These are phyloP conservation scores for Hygrocybe punicea DNA, from an alignment of 768 basidiomycete species.

Conservation along the genomic window DNA sequence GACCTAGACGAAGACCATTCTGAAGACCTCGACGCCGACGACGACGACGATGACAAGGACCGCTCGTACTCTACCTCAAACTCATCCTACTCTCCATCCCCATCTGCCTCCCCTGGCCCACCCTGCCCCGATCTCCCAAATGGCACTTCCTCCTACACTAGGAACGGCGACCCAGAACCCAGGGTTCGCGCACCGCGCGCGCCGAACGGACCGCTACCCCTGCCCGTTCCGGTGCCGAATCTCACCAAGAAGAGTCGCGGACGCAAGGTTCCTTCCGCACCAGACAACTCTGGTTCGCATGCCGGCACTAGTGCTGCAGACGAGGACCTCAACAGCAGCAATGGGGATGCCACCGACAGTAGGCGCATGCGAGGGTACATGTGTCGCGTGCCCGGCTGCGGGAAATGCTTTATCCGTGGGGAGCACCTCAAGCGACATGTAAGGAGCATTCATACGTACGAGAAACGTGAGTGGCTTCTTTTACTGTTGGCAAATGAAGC, in stretches of 20 bases:
- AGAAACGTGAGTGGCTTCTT: constrained; percentile 61
- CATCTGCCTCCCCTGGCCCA: constrained; percentile 2
- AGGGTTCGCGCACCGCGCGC: constrained; percentile 9
- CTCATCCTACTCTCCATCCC: constrained; percentile 5
- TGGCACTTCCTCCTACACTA: constrained; percentile 7
- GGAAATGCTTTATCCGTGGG: constrained; percentile 73
- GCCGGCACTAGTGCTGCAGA: background rate
- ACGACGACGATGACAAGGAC: background rate
- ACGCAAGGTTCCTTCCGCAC: constrained; percentile 49
- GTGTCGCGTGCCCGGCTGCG: constrained; percentile 69
- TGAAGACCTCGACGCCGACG: background rate
- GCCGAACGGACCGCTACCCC: constrained; percentile 33
- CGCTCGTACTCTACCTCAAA: background rate
- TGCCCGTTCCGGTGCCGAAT: constrained; percentile 57
- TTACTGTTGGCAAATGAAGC: background rate
- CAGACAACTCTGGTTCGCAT: background rate
- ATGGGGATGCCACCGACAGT: background rate
- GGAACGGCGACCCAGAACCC: constrained; percentile 2
- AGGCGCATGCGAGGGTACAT: constrained; percentile 48
- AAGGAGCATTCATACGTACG: constrained; percentile 74
- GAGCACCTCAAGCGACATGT: constrained; percentile 84
- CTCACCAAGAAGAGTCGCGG: constrained; percentile 63
- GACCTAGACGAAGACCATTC: background rate
- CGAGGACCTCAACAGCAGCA: background rate
- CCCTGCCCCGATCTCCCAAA: constrained; percentile 12